Evolutionary conservation across 768 basidiomycete species (phyloP).

Genomic region (Lactarius hatsudake): DNA sequence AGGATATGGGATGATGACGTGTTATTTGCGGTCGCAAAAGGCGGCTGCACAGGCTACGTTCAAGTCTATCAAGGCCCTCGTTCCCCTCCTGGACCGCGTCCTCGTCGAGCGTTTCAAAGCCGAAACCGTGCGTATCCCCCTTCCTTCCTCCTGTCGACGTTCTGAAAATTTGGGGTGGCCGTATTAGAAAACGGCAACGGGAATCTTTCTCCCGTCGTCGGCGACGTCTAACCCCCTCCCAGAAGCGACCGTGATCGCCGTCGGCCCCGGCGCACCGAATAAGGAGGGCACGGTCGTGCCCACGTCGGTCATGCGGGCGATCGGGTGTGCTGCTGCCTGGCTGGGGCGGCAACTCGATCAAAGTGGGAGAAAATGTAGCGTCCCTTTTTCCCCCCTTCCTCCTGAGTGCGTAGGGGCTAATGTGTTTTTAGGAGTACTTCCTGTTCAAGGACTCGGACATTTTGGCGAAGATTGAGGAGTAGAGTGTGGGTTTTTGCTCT

Average conservation of each 20-base stretch:
- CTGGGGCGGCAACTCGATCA: conserved; percentile 95
- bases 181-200: conserved; percentile 91
- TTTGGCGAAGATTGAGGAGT: conserved; percentile 94
- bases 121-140: conserved; percentile 73
- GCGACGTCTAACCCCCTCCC: conserved; percentile 84
- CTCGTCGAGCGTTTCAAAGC: conserved; percentile 97
- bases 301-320: conserved; percentile 82
- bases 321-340: conserved; percentile 89
- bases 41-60: conserved; percentile 86
- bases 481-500: background rate
- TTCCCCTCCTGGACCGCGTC: conserved; percentile 94
- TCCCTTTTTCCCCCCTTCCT: conserved; percentile 24
- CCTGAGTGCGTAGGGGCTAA: background rate
- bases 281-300: conserved; percentile 79
- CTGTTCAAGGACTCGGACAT: conserved; percentile 95
- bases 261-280: conserved; percentile 91
- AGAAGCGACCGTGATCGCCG: conserved; percentile 94
- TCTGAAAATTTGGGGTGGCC: too few species aligned
- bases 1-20: background rate
- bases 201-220: conserved; percentile 93
- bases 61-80: conserved; percentile 88
- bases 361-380: conserved; percentile 92
- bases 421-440: conserved; percentile 83
- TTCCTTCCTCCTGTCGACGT: too few species aligned
- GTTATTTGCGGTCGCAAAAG: background rate